phyloP scores from a whole-genome alignment of 257 asterid genomes.

The Solanum pennellii region DNA sequence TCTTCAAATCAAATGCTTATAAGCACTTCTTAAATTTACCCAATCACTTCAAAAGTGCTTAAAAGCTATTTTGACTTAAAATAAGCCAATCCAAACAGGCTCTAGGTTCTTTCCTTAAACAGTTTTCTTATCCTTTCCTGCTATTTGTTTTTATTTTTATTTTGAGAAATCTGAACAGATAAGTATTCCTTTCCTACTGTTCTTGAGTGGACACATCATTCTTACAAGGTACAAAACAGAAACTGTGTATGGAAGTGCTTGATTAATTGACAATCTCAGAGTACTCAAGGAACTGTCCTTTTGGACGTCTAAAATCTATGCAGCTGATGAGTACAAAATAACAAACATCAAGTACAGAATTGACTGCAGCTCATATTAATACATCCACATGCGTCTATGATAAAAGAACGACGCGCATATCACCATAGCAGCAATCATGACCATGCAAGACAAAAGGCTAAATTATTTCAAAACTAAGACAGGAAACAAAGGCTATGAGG shows the following conservation, averaged over 20 bases:
- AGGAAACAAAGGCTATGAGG: background rate
- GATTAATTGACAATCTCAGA: background rate
- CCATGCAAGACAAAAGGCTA: background rate
- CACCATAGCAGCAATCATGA: background rate
- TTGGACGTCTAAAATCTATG: background rate
- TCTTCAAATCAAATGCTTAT: background rate
- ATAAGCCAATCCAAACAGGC: background rate
- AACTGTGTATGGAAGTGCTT: background rate
- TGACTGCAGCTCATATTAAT: background rate
- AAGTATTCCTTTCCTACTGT: background rate
- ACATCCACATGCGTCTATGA: background rate
- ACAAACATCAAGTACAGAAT: background rate
- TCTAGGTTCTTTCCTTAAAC: background rate
- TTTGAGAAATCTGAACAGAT: background rate
- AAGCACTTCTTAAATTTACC: background rate
- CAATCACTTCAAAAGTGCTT: background rate
- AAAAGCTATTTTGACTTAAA: background rate
- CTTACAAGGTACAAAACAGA: background rate
- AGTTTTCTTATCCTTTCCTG: background rate
- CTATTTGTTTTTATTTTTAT: background rate
- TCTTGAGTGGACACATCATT: background rate
- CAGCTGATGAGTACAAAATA: background rate
- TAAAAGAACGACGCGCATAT: background rate
- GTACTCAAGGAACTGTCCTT: background rate
- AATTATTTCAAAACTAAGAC: background rate